These are phyloP conservation scores for Ligustrum vulgare DNA, from an alignment of 257 asterid genomes.

Conservation along the genomic window DNA sequence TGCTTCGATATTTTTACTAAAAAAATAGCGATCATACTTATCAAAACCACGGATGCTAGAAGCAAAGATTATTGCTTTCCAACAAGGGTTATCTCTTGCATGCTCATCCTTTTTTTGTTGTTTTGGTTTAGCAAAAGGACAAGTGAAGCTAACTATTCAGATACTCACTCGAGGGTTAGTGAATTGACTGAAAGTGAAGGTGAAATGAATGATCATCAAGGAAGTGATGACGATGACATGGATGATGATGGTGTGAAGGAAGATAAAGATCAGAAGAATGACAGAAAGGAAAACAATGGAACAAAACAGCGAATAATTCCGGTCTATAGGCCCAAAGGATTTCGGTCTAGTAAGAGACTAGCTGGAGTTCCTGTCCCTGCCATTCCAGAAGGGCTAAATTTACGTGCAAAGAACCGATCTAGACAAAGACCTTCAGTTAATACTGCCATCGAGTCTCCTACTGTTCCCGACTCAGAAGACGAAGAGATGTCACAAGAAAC, in stretches of 20 bases:
- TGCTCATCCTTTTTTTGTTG: constrained; percentile 10
- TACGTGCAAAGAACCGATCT: constrained; percentile 53
- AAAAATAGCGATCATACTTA: background rate
- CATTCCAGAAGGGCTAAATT: constrained; percentile 40
- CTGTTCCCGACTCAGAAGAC: constrained; percentile 67
- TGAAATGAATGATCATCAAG: constrained; percentile 26
- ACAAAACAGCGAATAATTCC: constrained; percentile 28
- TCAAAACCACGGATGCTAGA: background rate
- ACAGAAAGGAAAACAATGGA: background rate
- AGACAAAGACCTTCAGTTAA: constrained; percentile 61
- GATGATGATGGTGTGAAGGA: constrained; percentile 38
- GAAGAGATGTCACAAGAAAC: constrained; percentile 32
- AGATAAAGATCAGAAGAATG: constrained; percentile 24
- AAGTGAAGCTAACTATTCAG: constrained; percentile 31
- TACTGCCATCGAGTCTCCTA: constrained; percentile 44
- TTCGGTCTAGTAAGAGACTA: constrained; percentile 41
- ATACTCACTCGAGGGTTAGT: constrained; percentile 30
- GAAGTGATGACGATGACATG: constrained; percentile 28
- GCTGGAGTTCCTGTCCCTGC: constrained; percentile 47
- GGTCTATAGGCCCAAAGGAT: constrained; percentile 33
- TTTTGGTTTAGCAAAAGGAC: constrained; percentile 47
- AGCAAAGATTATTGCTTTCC: background rate
- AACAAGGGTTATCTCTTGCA: background rate
- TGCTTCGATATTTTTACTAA: background rate
- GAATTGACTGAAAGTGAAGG: constrained; percentile 40